Percentiles rank a stretch among this genome's conserved stretches.
phyloP scores from a whole-genome alignment of 371 early-diverging fungal species.

The Parasitella parasitica region DNA sequence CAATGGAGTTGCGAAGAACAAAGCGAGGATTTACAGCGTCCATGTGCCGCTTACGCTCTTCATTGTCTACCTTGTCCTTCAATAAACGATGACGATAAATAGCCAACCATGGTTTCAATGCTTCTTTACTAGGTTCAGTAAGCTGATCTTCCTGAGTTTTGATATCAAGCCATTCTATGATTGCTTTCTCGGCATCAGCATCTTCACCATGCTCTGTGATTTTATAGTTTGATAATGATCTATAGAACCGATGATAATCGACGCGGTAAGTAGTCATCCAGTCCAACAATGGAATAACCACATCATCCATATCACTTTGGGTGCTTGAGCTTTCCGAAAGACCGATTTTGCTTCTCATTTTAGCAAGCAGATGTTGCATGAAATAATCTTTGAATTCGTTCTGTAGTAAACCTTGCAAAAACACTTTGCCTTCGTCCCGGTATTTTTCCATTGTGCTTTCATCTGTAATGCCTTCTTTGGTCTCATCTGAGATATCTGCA shows the following conservation, averaged over 20 bases:
- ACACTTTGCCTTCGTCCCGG: conserved; percentile 41
- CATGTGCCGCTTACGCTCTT: conserved; percentile 53
- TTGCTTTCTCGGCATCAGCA: conserved; percentile 33
- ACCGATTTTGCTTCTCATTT: conserved; percentile 70
- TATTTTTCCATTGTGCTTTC: conserved; percentile 25
- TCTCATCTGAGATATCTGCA: conserved; percentile 32
- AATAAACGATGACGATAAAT: conserved; percentile 56
- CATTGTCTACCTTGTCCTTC: conserved; percentile 22
- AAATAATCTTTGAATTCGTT: conserved; percentile 57
- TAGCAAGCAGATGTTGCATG: conserved; percentile 36
- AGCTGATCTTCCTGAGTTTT: conserved; percentile 26
- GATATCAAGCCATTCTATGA: conserved; percentile 32
- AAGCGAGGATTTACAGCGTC: conserved; percentile 67
- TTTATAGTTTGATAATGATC: conserved; percentile 50
- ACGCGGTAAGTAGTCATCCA: conserved; percentile 58
- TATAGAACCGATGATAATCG: conserved; percentile 78
- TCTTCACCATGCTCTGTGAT: conserved; percentile 41
- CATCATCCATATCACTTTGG: conserved; percentile 48
- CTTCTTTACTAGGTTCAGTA: conserved; percentile 17
- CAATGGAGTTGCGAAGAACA: conserved; percentile 75
- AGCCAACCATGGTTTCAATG: conserved; percentile 40
- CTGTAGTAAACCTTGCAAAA: conserved; percentile 45
- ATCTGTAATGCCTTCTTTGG: conserved; percentile 26
- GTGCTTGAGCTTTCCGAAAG: conserved; percentile 13
- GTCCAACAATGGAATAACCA: conserved; percentile 71